Conservation (phyloP, 768 basidiomycete genomes). For the Rhizopogon vesiculosus region DNA sequence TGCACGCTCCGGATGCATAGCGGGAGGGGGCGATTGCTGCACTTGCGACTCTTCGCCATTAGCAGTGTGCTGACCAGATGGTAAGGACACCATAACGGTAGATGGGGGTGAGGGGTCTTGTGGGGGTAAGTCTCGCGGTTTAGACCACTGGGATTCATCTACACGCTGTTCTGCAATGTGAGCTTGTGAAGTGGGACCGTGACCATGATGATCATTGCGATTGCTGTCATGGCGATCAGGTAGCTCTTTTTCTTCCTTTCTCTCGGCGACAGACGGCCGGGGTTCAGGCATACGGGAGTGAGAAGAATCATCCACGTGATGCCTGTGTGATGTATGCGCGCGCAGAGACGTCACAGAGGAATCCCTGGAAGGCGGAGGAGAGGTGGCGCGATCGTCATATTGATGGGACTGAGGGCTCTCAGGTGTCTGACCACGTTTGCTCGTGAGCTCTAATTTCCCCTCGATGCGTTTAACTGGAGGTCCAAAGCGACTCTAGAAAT, state of each 20-base stretch:
- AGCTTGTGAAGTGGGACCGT: neutral
- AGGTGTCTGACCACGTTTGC: slow-evolving; percentile 3
- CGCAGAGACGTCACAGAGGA: slow-evolving; percentile 19
- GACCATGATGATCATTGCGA: neutral
- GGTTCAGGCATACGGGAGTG: neutral
- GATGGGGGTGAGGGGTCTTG: neutral
- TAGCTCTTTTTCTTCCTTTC: neutral
- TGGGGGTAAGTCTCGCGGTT: neutral
- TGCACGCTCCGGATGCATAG: slow-evolving; percentile 28
- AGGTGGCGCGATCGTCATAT: slow-evolving; percentile 14
- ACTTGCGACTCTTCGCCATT: neutral
- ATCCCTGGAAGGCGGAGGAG: slow-evolving; percentile 26
- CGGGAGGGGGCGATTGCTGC: slow-evolving; percentile 9
- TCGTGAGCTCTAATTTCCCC: neutral
- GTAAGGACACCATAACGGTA: neutral
- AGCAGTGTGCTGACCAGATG: neutral
- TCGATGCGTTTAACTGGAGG: slow-evolving; percentile 15
- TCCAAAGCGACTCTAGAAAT: slow-evolving; percentile 25
- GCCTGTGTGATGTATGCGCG: slow-evolving; percentile 3
- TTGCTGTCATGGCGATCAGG: neutral
- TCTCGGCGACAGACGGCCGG: too few relatives aligned
- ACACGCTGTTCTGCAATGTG: neutral
- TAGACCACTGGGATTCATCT: neutral
- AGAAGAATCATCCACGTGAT: neutral
- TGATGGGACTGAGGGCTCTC: slow-evolving; percentile 15